Conservation (phyloP, 176 grass and related monocot species). For the Rhynchospora pubera region DNA sequence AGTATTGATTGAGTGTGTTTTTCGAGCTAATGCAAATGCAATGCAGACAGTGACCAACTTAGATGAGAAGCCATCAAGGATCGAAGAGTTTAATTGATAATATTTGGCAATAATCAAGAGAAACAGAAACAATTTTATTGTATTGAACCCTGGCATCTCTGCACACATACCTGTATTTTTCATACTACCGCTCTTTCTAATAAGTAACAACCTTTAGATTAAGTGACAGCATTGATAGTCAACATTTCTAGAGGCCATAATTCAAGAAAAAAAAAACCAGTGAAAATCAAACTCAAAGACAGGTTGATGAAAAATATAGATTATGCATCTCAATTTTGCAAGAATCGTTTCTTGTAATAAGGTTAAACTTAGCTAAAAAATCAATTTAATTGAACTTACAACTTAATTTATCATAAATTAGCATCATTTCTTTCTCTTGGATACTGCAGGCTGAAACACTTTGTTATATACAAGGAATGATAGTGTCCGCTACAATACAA, state of each 20-base stretch:
- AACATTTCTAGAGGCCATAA: background rate
- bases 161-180: background rate
- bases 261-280: background rate
- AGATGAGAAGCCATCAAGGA: background rate
- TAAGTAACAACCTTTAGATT: background rate
- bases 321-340: background rate
- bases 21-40: background rate
- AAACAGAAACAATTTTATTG: background rate
- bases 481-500: too few species aligned
- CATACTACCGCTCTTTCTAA: background rate
- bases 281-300: background rate
- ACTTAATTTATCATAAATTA: too few species aligned
- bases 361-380: background rate
- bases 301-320: background rate
- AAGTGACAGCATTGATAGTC: background rate
- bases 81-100: background rate
- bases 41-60: background rate
- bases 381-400: too few species aligned
- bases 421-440: too few species aligned
- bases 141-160: background rate
- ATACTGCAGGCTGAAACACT: too few species aligned
- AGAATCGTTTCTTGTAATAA: background rate
- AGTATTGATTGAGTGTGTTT: background rate
- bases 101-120: background rate
- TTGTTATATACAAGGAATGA: too few species aligned